Evolutionary conservation across 805 yeast genomes (phyloP).

Genomic region (Candida rishiriensis): DNA sequence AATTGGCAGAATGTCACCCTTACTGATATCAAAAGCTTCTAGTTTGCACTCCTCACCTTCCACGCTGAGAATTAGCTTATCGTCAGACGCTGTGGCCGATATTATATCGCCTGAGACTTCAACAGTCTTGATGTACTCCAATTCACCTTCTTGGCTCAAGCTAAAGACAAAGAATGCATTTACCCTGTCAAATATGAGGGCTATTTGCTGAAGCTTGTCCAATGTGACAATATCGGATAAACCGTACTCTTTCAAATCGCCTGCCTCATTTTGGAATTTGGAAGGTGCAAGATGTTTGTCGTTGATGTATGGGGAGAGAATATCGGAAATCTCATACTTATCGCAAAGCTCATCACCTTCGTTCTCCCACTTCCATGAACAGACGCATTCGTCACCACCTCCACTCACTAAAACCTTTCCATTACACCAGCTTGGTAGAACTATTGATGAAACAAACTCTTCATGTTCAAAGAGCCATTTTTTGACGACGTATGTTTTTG

Average conservation of each 20-base stretch:
- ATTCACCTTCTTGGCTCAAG: slow-evolving; percentile 24
- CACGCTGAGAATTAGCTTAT: slow-evolving; percentile 23
- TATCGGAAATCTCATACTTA: slow-evolving; percentile 33
- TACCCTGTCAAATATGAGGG: slow-evolving; percentile 46
- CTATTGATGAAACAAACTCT: slow-evolving; percentile 71
- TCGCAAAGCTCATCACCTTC: slow-evolving; percentile 36
- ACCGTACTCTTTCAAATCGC: slow-evolving; percentile 45
- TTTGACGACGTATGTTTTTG: slow-evolving; percentile 72
- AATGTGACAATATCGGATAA: slow-evolving; percentile 35
- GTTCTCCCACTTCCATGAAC: slow-evolving; percentile 74
- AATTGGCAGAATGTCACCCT: slow-evolving; percentile 19
- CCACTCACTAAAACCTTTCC: slow-evolving; percentile 61
- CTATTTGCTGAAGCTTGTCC: slow-evolving; percentile 27
- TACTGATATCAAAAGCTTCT: slow-evolving; percentile 21
- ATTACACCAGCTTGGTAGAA: slow-evolving; percentile 47
- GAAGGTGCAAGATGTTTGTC: slow-evolving; percentile 61
- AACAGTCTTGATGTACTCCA: slow-evolving; percentile 31
- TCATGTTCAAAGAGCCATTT: slow-evolving; percentile 83
- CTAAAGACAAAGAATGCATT: slow-evolving; percentile 37
- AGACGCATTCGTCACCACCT: slow-evolving; percentile 82
- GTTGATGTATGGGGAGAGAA: slow-evolving; percentile 42
- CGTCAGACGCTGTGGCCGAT: slow-evolving; percentile 20
- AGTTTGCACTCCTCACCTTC: slow-evolving; percentile 18
- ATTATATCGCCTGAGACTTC: slow-evolving; percentile 24
- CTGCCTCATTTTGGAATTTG: slow-evolving; percentile 52